Evolutionary conservation across 2,329 filamentous ascomycete genomes (phyloP).

Genomic region (Pseudocercospora vitis): DNA sequence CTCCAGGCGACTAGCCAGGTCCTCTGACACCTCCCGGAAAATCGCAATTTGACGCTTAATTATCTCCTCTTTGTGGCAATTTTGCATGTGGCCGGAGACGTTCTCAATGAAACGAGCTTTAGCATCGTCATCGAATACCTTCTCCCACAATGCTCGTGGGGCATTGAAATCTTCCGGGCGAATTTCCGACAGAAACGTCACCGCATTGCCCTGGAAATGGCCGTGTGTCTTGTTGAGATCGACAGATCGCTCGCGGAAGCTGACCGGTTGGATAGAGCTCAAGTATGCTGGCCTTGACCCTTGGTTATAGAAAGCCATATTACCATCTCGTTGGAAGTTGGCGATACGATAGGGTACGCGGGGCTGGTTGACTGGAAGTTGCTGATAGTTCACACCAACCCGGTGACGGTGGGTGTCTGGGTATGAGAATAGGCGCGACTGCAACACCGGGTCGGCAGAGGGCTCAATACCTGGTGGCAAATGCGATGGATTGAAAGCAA

Average conservation of each 20-base stretch:
- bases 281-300: conserved; percentile 60
- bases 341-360: conserved; percentile 57
- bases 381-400: conserved; percentile 60
- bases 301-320: conserved; percentile 68
- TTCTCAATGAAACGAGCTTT: conserved; percentile 61
- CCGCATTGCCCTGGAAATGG: conserved; percentile 51
- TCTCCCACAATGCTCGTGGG: conserved; percentile 60
- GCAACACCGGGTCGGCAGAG: conserved; percentile 68
- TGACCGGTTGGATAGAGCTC: conserved; percentile 53
- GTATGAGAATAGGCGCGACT: conserved; percentile 70
- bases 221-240: conserved; percentile 53
- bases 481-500: conserved; percentile 67
- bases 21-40: conserved; percentile 62
- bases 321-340: conserved; percentile 72
- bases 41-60: conserved; percentile 65
- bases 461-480: conserved; percentile 67
- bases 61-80: conserved; percentile 59
- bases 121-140: conserved; percentile 60
- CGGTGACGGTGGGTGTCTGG: conserved; percentile 63
- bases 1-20: conserved; percentile 59
- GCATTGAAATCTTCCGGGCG: conserved; percentile 56
- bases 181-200: conserved; percentile 55
- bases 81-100: conserved; percentile 61
- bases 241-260: conserved; percentile 49
- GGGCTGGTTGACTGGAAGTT: conserved; percentile 56